Evolutionary conservation across 2,329 filamentous ascomycete species (phyloP).

Genomic region (Fusarium pininemorale): DNA sequence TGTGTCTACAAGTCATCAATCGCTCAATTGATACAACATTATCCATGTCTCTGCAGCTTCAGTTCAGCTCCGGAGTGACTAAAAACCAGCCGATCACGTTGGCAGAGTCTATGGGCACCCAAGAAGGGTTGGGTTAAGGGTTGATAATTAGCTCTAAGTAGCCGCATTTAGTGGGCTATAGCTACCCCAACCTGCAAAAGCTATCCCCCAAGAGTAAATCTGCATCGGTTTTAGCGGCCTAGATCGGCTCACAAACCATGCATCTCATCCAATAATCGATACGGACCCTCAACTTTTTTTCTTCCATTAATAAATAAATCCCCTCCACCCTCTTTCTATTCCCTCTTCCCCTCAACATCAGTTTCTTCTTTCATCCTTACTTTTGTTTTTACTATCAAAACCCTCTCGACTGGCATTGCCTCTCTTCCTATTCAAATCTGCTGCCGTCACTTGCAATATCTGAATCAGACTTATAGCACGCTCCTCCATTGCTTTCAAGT

Average conservation of each 20-base stretch:
- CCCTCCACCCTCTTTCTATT: slow-evolving; percentile 16
- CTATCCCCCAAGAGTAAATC: slow-evolving; percentile 19
- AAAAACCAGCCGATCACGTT: slow-evolving; percentile 2
- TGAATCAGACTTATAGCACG: slow-evolving; percentile 55
- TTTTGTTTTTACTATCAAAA: background rate
- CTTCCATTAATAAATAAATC: slow-evolving; percentile 17
- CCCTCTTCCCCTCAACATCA: slow-evolving; percentile 18
- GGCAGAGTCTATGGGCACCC: background rate
- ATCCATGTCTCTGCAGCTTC: background rate
- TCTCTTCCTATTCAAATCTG: slow-evolving; percentile 29
- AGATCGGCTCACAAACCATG: slow-evolving; percentile 32
- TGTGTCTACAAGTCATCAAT: background rate
- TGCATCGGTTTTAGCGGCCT: slow-evolving; percentile 35
- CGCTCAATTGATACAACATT: background rate
- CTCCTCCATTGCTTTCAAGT: slow-evolving; percentile 62
- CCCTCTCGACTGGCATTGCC: slow-evolving; percentile 37
- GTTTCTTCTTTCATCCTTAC: background rate
- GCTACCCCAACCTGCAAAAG: slow-evolving; percentile 18
- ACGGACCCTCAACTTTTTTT: slow-evolving; percentile 6
- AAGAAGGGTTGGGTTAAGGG: background rate
- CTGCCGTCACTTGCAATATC: background rate
- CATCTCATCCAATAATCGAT: slow-evolving; percentile 1
- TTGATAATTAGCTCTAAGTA: background rate
- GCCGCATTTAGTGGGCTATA: slow-evolving; percentile 19
- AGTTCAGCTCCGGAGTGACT: background rate